Evolutionary conservation across 2,329 filamentous ascomycete genomes (phyloP), one percentile per base, ranked within the genome.

Genomic region (Aspergillus pseudoviridinutans): DNA sequence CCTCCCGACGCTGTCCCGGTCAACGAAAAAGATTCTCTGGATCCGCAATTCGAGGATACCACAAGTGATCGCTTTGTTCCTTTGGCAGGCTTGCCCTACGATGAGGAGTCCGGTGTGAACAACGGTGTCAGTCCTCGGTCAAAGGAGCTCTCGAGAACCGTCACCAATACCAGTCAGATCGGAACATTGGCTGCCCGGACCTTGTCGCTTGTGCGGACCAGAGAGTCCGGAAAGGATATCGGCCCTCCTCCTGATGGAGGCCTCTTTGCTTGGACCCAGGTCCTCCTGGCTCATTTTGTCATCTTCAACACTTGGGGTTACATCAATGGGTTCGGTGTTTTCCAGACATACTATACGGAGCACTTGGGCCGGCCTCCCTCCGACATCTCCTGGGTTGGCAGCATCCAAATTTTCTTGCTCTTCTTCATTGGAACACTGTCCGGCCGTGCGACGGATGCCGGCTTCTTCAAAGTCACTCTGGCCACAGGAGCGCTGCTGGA

Each of bases 231-330:
- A 3, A 71, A 65, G 57, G 69, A 73, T 42, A 59, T 72, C 10
- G 74, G 73, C 0, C 76, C 74, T 12, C 74, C 76, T 10, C 76
- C 76, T 4, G 76, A 85, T 55, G 83, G 83, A 7, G 83, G 83
- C 1, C 64, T 79, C 28, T 66, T 73, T 32, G 83, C 83, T n/a
- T 85, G 82, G 82, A 71, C 77, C 0, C 83, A 85, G 64, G 81
- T 82, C 3, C 74, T 77, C 1, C 73, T 82, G 10, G 78, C 74
- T 1, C 82, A 82, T 63, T 70, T 82, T 50, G 75, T 84, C 49
- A 81, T 83, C 62, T 82, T 85, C 67, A 84, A 81, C 61, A 82
- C 83, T 1, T 86, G 84, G 78, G 76, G 76, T 3, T 81, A 79
- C 58, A 76, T 81, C 64, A 80, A 78, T 49, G 79, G 79, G n/a